Base-by-base conservation (phyloP, 805 yeast genomes). In the Yarrowia sp. region DNA sequence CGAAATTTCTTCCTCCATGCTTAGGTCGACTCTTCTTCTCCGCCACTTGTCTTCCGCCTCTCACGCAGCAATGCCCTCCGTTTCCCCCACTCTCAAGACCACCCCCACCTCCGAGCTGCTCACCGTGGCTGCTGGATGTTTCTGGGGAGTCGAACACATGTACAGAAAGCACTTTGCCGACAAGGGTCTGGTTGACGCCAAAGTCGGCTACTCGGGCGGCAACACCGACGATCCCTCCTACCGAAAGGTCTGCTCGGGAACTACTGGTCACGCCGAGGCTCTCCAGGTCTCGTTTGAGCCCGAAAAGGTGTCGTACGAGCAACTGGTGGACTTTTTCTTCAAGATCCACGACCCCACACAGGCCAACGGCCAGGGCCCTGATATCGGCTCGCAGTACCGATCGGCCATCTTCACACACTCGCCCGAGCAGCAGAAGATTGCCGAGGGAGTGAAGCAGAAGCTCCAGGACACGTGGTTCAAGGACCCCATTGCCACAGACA, bases 341-440 rank as follows among this genome's bases (percentile, higher is more conserved):
- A 83, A 89, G 73, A 91, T 92, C 76, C 99, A 94, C 77, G 98
- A 95, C 78, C 98, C 99, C 58, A 95, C 98, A 2, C 88, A 92
- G 2, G 70, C 83, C 66, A 86, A 93, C 74, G 75, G 84, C 1
- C 98, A 95, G 78, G 99, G 99, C 3, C 90, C 91, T 19, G 98
- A 94, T 74, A 73, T 73, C 9, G 99, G 99, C 10, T 86, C 94
- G 0, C 98, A 95, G 77, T 94, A 94, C 80, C 85, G 98, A 73
- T 87, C 94, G 17, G 97, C 88, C 1, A 84, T 95, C 12, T 91
- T 87, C 78, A 81, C 88, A 9, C 89, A 87, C 73, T 73, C 78
- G 52, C 80, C 79, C 2, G 87, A 82, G 30, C 90, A 89, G 73
- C 72, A 73, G 40, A 43, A 69, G 43, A 75, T 79, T 15, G 87